Conservation (phyloP, 805 yeast species). For the Metschnikowia cerradonensis region DNA sequence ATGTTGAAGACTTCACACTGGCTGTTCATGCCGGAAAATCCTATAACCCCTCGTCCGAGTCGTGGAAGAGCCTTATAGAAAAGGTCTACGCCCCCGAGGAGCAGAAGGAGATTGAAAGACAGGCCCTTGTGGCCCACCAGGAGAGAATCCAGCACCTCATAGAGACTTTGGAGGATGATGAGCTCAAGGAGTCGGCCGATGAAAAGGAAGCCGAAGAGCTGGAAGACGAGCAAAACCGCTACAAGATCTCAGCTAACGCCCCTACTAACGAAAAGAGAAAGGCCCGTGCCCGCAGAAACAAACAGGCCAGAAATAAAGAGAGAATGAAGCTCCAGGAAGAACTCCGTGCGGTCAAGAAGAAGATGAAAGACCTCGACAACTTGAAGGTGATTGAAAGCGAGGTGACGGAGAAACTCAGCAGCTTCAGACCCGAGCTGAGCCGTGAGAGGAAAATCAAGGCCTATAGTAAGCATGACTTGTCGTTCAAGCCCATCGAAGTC, state of each 20-base stretch:
- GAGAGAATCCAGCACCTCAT: slow-evolving; percentile 63
- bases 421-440: slow-evolving; percentile 24
- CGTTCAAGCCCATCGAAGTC: slow-evolving; percentile 56
- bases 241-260: slow-evolving; percentile 63
- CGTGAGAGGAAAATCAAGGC: slow-evolving; percentile 26
- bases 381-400: slow-evolving; percentile 26
- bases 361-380: slow-evolving; percentile 53
- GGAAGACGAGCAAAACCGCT: slow-evolving; percentile 30
- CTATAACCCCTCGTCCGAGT: slow-evolving; percentile 80
- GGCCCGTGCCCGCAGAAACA: slow-evolving; percentile 75
- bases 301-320: slow-evolving; percentile 58
- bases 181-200: slow-evolving; percentile 33
- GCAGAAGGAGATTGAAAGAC: slow-evolving; percentile 60
- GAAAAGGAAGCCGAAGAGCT: slow-evolving; percentile 35
- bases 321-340: slow-evolving; percentile 51
- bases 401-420: slow-evolving; percentile 28
- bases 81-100: slow-evolving; percentile 65
- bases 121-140: slow-evolving; percentile 58
- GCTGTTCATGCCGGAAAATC: slow-evolving; percentile 83
- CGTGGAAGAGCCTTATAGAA: slow-evolving; percentile 73
- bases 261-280: slow-evolving; percentile 68
- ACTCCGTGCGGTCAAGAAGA: slow-evolving; percentile 55
- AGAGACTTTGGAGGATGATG: slow-evolving; percentile 56
- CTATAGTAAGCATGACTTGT: slow-evolving; percentile 35
- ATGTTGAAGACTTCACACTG: slow-evolving; percentile 21